Percentiles rank a stretch among this genome's conserved stretches.
phyloP scores from a whole-genome alignment of 164 flowering plant genomes.

The Aristolochia contorta region DNA sequence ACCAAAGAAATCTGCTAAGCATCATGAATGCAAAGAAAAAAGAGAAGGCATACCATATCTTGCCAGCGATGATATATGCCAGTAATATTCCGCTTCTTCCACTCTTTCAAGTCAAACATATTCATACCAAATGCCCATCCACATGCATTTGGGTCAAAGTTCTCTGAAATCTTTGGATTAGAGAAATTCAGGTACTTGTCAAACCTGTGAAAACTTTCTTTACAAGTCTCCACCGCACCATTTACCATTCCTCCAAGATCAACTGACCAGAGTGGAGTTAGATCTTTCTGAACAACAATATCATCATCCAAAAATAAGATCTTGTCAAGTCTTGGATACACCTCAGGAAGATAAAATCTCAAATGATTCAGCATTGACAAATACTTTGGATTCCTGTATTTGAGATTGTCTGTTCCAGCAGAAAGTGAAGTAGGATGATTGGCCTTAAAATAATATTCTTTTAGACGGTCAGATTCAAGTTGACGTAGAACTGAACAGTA shows the following conservation, averaged over 20 bases:
- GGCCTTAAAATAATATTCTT: constrained; percentile 84
- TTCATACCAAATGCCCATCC: constrained; percentile 99
- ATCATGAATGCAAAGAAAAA: background rate
- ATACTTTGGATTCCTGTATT: constrained; percentile 93
- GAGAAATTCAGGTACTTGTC: constrained; percentile 94
- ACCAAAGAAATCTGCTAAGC: too few relatives aligned
- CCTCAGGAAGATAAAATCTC: constrained; percentile 96
- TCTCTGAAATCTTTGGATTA: constrained; percentile 61
- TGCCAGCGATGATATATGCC: constrained; percentile 96
- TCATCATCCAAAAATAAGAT: constrained; percentile 96
- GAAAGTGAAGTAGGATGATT: constrained; percentile 62
- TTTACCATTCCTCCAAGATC: constrained; percentile 88
- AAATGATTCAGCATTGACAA: constrained; percentile 96
- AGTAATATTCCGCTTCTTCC: constrained; percentile 80
- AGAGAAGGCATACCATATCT: constrained; percentile 44
- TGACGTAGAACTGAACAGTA: constrained; percentile 92
- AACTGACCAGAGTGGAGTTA: constrained; percentile 80
- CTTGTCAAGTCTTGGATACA: constrained; percentile 80
- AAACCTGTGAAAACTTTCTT: constrained; percentile 92
- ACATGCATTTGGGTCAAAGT: constrained; percentile 87
- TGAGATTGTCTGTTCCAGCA: constrained; percentile 73
- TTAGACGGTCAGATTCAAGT: constrained; percentile 74
- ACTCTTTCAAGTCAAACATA: constrained; percentile 80
- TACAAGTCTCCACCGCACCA: constrained; percentile 97
- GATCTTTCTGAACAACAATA: constrained; percentile 91